These are phyloP conservation scores for Aspergillus egyptiacus DNA, from an alignment of 495 filamentous ascomycete species.

Conservation along the genomic window DNA sequence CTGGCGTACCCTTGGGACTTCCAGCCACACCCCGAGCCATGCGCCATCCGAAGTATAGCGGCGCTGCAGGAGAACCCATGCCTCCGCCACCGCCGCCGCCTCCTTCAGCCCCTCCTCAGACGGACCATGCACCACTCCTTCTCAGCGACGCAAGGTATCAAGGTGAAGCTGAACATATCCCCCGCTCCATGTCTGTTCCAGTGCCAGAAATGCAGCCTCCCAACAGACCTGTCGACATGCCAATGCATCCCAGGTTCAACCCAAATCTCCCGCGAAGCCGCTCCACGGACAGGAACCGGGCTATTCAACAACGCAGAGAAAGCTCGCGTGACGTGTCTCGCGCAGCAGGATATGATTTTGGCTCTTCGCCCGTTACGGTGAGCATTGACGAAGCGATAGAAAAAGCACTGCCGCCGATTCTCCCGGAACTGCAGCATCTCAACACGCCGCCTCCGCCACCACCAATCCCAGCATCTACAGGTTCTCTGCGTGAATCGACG, in stretches of 20 bases:
- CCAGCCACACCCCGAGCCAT: slow-evolving; percentile 82
- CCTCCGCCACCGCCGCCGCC: slow-evolving; percentile 31
- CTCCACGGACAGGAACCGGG: slow-evolving; percentile 36
- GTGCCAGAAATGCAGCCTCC: slow-evolving; percentile 51
- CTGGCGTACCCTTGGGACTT: slow-evolving; percentile 53
- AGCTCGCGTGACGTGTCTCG: slow-evolving; percentile 26
- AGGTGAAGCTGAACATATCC: slow-evolving; percentile 49
- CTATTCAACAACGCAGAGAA: slow-evolving; percentile 36
- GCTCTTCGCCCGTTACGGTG: slow-evolving; percentile 33
- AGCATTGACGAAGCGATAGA: slow-evolving; percentile 65
- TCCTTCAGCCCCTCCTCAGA: slow-evolving; percentile 39
- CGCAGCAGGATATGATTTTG: slow-evolving; percentile 26
- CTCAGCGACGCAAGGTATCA: slow-evolving; percentile 62
- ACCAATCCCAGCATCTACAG: slow-evolving; percentile 20
- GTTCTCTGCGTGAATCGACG: slow-evolving; percentile 40
- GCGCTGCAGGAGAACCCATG: slow-evolving; percentile 55
- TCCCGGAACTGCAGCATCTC: slow-evolving; percentile 83
- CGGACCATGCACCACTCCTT: slow-evolving; percentile 45
- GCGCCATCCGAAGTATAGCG: slow-evolving; percentile 64
- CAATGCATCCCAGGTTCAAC: slow-evolving; percentile 54
- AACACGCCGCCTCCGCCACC: slow-evolving; percentile 58
- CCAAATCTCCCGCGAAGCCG: slow-evolving; percentile 47
- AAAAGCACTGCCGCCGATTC: slow-evolving; percentile 53
- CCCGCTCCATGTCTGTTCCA: slow-evolving; percentile 69
- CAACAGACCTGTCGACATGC: slow-evolving; percentile 40